Base-by-base conservation (phyloP, 2,329 filamentous ascomycete species). In the Nemania bipapillata region DNA sequence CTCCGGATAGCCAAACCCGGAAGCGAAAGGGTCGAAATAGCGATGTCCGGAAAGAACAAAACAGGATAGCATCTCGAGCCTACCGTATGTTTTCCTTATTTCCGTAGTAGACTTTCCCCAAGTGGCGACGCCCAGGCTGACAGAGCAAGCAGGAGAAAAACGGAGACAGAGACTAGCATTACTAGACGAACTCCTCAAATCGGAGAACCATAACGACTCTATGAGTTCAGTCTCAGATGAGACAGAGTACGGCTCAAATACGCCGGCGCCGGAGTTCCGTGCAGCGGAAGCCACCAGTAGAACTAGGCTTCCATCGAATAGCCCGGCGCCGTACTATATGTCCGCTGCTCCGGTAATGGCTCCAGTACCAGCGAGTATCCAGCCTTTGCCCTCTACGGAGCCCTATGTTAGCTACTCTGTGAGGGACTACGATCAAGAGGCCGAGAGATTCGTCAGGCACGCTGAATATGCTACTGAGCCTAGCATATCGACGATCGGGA, bases 151-250 rank as follows among this genome's bases (percentile, higher is more conserved):
- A 83, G 82, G 82, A 45, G 80, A 82, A 70, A 83, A 82, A 70
- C 77, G 81, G 49, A 83, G 81, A 70, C 80, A 83, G 72, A 83
- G 81, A 70, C 75, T 83, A 40, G 81, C 80, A 9, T 72, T 83
- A 1, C 72, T 83, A 26, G 77, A 81, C 56, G 77, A 81, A 42
- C 73, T 83, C 22, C 72, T 83, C 6, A 78, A 79, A 62, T 66
- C 73, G 45, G 76, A 78, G 59, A 73, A 65, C 47, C 73, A 75
- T 32, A 73, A 72, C 35, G 76, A 78, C 56, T 76, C 75, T 1
- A 75, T 74, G 70, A 78, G 76, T 59, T 77, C 75, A 3, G 71
- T 76, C 35, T 77, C 76, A 12, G 75, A 77, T 55, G 76, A 77
- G 57, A 73, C 73, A 20, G 74, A 76, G 15, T 74, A 68, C 17